Base-by-base conservation (phyloP, 192 early-diverging fungal genomes). In the Blastocladiella britannica region DNA sequence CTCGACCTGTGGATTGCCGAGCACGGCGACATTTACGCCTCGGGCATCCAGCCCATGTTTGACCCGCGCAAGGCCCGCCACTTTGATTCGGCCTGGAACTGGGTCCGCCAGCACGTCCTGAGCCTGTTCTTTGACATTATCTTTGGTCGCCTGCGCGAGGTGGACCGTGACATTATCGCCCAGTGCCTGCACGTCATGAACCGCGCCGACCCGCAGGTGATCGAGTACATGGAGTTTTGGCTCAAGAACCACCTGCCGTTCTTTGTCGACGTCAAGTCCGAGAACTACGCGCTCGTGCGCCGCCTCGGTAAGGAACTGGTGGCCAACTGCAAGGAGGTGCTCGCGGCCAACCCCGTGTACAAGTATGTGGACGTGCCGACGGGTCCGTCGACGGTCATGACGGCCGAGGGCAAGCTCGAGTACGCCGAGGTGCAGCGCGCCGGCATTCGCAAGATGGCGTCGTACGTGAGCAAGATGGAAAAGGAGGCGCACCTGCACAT, bases 51-150 rank as follows among this genome's bases (percentile, higher is more conserved):
- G 58, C 89, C 89, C 18, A 57, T 77, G 23, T 94, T 94, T 69
- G 81, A 77, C 56, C 70, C 76, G 15, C 75, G 82, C 63, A 94
- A 91, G 76, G 89, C 86, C 29, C 85, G 91, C 51, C 73, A 68
- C 26, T 94, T 89, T 62, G 88, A 94, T 63, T 94, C 91, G 52
- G 83, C 88, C 82, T 94, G 91, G 91, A 94, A 94, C 75, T 94
- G 91, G 91, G 83, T 80, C 47, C 79, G 84, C 56, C 88, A 90
- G 62, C 86, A 90, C 63, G 84, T 84, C n/a, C 62, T 87, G 51
- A 73, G 80, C 26, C 76, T 89, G 54, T 89, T 87, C 69, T 96
- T 87, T 66, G 92, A 91, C 70, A 84, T 92, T 55, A 75, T 96
- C 65, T 93, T 86, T 68, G 89, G 89, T 57, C 77, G 82, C 24